Evolutionary conservation across 345 rosid genomes (phyloP), one percentile per base, ranked within the genome.

Genomic region (Citrus maxima): DNA sequence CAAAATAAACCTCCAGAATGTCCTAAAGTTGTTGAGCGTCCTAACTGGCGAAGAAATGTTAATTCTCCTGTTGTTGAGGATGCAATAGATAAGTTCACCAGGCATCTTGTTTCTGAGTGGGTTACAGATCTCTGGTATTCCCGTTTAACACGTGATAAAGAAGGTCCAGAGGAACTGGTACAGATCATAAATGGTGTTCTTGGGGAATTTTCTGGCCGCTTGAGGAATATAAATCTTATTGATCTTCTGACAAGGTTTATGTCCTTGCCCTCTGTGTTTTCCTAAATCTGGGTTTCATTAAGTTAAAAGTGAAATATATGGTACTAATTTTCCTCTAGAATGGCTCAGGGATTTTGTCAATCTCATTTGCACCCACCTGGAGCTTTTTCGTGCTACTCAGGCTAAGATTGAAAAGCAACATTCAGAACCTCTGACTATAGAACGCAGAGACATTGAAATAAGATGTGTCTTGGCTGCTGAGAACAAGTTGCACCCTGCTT

Each of bases 401-500:
- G 90, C 88, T 51, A 97, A 94, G 85, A 86, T 97, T 84, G 91
- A 83, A 77, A 89, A 80, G 79, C 87, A 82, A 72, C 87, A 81
- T 74, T 78, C 84, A 35, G 88, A 77, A 70, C 83, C 74, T 24
- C 80, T 90, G 68, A 84, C 89, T 67, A 86, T 90, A 76, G 91
- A 94, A 76, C 76, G 87, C 76, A 85, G 91, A 81, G 95, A 97
- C 84, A 72, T 80, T 76, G 95, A 90, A 85, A 81, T 94, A 65
- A 87, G 82, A 77, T 89, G 76, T 61, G 66, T 97, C 80, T 83
- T 97, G 86, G 94, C 97, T 76, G 61, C 82, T 2, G 93, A 93
- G 80, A 87, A 90, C 85, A 94, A 91, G 88, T 88, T 97, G 88
- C 99, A 93, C 82, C 99, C 98, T 73, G 99, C 98, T 78, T 84